Percentiles rank a stretch among this genome's conserved stretches.
Conservation (phyloP, 495 filamentous ascomycete genomes). For the Glutinoglossum americanum region DNA sequence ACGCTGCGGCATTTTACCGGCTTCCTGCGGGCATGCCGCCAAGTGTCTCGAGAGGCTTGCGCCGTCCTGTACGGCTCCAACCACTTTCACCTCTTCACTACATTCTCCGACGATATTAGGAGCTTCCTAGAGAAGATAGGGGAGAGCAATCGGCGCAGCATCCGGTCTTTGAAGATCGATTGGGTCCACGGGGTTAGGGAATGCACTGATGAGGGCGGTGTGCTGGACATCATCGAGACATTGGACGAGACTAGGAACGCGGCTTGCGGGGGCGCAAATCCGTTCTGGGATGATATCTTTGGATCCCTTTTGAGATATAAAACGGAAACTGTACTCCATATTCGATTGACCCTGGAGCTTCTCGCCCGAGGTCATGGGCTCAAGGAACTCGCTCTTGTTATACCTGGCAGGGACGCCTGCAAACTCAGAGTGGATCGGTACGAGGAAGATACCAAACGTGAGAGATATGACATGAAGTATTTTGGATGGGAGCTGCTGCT, state of each 20-base stretch:
- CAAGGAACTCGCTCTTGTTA: neutral
- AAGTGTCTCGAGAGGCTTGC: neutral
- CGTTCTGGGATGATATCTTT: neutral
- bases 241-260: neutral
- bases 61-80: neutral
- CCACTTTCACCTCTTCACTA: neutral
- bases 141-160: neutral
- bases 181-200: neutral
- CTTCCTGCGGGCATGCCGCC: neutral
- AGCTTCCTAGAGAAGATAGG: neutral
- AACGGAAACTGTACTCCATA: neutral
- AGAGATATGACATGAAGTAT: neutral
- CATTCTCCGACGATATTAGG: neutral
- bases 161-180: neutral
- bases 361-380: neutral
- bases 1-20: neutral
- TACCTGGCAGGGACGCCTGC: neutral
- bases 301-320: neutral
- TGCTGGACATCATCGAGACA: neutral
- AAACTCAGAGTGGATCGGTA: neutral
- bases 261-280: neutral
- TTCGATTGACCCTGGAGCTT: neutral
- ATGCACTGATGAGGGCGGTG: neutral
- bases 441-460: neutral
- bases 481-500: neutral